Evolutionary conservation across 2,329 filamentous ascomycete species (phyloP).

Genomic region (Aspergillus clavatus): DNA sequence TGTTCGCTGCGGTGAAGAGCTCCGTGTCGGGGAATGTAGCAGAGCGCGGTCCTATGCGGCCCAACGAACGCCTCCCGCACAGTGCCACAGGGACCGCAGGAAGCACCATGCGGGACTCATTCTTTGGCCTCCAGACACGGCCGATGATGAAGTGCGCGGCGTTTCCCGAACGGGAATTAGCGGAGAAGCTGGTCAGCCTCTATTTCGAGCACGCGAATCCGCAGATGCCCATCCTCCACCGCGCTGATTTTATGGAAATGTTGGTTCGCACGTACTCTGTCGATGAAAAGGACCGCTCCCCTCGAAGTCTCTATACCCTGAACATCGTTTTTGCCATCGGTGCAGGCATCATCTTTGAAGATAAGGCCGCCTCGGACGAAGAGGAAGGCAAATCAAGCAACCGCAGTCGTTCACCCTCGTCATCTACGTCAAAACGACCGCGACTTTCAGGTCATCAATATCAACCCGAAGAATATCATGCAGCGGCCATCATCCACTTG

Average conservation of each 20-base stretch:
- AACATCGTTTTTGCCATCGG: constrained; percentile 98
- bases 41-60: constrained; percentile 59
- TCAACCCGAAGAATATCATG: constrained; percentile 93
- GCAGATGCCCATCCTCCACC: constrained; percentile 88
- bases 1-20: constrained; percentile 87
- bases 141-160: constrained; percentile 79
- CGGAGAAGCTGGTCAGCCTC: constrained; percentile 65
- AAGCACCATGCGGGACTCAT: constrained; percentile 88
- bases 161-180: constrained; percentile 75
- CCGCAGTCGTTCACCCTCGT: constrained; percentile 22
- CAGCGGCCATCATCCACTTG: constrained; percentile 85
- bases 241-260: constrained; percentile 81
- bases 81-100: constrained; percentile 52
- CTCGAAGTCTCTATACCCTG: constrained; percentile 83
- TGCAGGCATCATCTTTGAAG: constrained; percentile 78
- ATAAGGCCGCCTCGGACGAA: constrained; percentile 27
- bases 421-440: constrained; percentile 42
- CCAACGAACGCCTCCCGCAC: constrained; percentile 52
- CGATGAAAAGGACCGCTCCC: constrained; percentile 61
- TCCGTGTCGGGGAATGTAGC: constrained; percentile 56
- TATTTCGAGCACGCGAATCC: constrained; percentile 97
- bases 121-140: constrained; percentile 92
- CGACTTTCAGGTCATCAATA: constrained; percentile 57
- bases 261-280: constrained; percentile 75
- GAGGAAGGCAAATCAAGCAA: constrained; percentile 19